phyloP scores from a whole-genome alignment of 148 eudicot genomes.

The Diospyros kaki region DNA sequence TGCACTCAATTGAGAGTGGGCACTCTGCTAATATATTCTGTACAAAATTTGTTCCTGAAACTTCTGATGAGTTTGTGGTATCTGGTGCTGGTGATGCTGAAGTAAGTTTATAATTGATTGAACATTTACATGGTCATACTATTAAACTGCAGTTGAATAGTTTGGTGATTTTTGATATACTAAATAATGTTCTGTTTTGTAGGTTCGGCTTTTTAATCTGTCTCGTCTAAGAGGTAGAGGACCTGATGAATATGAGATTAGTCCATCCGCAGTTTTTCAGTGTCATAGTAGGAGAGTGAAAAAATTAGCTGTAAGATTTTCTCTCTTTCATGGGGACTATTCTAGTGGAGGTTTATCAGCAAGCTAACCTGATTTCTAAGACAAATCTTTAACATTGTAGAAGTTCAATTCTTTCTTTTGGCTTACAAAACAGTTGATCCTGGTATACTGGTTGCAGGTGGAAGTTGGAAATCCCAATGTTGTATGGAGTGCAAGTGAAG shows the following conservation, averaged over 20 bases:
- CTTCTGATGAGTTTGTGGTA: conserved; percentile 82
- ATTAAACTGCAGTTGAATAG: not conserved
- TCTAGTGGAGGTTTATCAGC: not conserved
- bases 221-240: conserved; percentile 53
- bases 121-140: not conserved
- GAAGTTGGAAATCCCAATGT: conserved; percentile 94
- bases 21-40: conserved; percentile 93
- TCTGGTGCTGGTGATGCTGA: conserved; percentile 98
- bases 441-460: conserved; percentile 42
- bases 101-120: conserved; percentile 37
- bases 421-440: not conserved
- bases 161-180: conserved; percentile 5
- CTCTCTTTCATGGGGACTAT: conserved; percentile 5
- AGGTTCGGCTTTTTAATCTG: conserved; percentile 89
- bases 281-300: conserved; percentile 95
- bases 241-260: conserved; percentile 44
- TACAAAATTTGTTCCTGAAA: conserved; percentile 91
- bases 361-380: not conserved
- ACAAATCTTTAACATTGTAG: not conserved
- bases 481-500: conserved; percentile 99
- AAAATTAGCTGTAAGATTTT: conserved; percentile 74
- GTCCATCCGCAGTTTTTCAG: conserved; percentile 72
- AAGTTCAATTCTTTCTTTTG: conserved; percentile 5
- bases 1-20: conserved; percentile 81
- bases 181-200: conserved; percentile 16